These are phyloP conservation scores for Fraxinus ornus DNA, from an alignment of 305 asterid genomes.

Conservation along the genomic window DNA sequence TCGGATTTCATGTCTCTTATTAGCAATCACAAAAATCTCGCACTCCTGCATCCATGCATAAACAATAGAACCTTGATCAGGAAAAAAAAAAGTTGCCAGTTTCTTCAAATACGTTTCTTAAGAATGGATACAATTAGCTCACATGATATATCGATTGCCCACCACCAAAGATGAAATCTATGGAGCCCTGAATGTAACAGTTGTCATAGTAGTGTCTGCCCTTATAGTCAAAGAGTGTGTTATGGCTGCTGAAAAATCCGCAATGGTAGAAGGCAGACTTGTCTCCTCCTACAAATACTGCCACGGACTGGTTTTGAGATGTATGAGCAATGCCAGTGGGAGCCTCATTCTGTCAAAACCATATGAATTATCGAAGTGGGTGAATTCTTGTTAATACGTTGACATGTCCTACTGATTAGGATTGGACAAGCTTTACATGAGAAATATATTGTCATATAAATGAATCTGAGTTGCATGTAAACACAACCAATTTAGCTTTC, in stretches of 20 bases:
- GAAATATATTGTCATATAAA: background rate
- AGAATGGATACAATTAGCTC: slow-evolving; percentile 17
- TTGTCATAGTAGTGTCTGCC: slow-evolving; percentile 74
- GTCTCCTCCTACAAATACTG: slow-evolving; percentile 65
- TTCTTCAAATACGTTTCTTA: background rate
- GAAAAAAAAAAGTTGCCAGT: background rate
- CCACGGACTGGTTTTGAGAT: slow-evolving; percentile 54
- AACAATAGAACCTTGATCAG: background rate
- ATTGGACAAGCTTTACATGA: background rate
- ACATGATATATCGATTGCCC: slow-evolving; percentile 71
- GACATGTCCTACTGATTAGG: background rate
- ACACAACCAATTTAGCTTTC: background rate
- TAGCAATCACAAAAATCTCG: slow-evolving; percentile 60
- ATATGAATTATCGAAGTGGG: background rate
- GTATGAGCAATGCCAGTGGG: slow-evolving; percentile 31
- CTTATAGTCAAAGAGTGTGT: slow-evolving; percentile 67
- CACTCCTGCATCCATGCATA: slow-evolving; percentile 45
- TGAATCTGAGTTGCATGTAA: background rate
- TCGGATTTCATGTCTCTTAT: slow-evolving; percentile 39
- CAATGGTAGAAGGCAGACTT: slow-evolving; percentile 73
- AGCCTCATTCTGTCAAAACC: slow-evolving; percentile 52
- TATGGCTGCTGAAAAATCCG: slow-evolving; percentile 64
- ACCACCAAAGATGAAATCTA: slow-evolving; percentile 72
- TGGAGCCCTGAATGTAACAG: slow-evolving; percentile 75
- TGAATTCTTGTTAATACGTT: background rate